Percentiles rank a stretch among this genome's conserved stretches.
phyloP scores from a whole-genome alignment of 176 grass and related monocot genomes.

The Alopecurus myosuroides region DNA sequence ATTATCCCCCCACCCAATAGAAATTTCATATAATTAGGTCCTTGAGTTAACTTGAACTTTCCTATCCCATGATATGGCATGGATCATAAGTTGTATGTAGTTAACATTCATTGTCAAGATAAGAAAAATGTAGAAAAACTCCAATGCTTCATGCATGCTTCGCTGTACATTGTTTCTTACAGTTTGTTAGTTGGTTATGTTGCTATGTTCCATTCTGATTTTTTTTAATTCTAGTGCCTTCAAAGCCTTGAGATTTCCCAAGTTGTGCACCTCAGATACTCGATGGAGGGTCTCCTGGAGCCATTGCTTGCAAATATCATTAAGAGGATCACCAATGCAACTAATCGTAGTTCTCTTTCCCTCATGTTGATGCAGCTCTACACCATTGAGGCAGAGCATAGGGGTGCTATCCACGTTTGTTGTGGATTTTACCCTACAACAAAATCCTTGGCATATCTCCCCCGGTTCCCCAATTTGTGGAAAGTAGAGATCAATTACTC shows the following conservation, averaged over 20 bases:
- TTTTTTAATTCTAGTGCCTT: not conserved
- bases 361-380: slow-evolving; percentile 48
- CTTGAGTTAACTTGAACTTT: no score
- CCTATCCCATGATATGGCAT: no score
- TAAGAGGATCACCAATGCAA: slow-evolving; percentile 40
- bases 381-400: slow-evolving; percentile 37
- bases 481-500: slow-evolving; percentile 68
- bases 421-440: slow-evolving; percentile 41
- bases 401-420: slow-evolving; percentile 41
- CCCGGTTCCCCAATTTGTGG: slow-evolving; percentile 45
- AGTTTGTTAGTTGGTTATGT: not conserved
- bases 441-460: slow-evolving; percentile 30
- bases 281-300: slow-evolving; percentile 57
- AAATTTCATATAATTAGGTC: no score
- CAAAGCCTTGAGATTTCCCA: not conserved
- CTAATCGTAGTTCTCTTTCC: slow-evolving; percentile 53
- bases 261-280: not conserved
- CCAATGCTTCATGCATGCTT: not conserved
- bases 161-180: not conserved
- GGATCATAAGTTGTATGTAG: no score
- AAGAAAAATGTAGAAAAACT: not conserved
- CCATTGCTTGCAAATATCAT: slow-evolving; percentile 60
- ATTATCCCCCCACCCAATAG: no score
- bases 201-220: not conserved
- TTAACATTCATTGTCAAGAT: no score